A percentile compares a stretch with the other conserved stretches of the same genome.
These are phyloP conservation scores for Aspergillus conjunctus DNA, from an alignment of 495 filamentous ascomycete genomes.

Conservation along the genomic window DNA sequence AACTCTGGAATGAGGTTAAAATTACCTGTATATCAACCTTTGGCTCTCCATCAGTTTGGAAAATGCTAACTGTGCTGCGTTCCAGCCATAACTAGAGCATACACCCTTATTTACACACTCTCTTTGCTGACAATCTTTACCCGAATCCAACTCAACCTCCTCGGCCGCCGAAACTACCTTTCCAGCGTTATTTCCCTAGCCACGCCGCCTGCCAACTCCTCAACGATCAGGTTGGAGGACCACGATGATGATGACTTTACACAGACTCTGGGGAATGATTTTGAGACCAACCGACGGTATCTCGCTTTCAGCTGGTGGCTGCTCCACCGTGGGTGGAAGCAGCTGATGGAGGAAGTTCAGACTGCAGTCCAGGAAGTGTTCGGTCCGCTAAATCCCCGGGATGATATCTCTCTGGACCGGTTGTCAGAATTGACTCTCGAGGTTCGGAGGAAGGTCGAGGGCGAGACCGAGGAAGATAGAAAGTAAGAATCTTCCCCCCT, in stretches of 20 bases:
- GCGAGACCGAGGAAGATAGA: constrained; percentile 63
- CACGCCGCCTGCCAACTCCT: constrained; percentile 56
- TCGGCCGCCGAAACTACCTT: constrained; percentile 91
- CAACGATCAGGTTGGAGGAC: constrained; percentile 84
- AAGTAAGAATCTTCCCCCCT: constrained; percentile 44
- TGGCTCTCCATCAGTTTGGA: background rate
- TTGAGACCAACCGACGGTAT: constrained; percentile 91
- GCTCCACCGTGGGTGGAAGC: constrained; percentile 84
- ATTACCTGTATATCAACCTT: constrained; percentile 73
- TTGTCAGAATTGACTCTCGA: constrained; percentile 77
- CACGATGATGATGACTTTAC: constrained; percentile 78
- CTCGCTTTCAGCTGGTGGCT: constrained; percentile 98
- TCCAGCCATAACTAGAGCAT: constrained; percentile 82
- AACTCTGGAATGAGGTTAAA: constrained; percentile 97
- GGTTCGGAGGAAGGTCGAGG: constrained; percentile 83
- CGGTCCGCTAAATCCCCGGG: constrained; percentile 79
- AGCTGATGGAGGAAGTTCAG: constrained; percentile 76
- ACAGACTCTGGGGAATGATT: constrained; percentile 83
- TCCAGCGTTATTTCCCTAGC: constrained; percentile 91
- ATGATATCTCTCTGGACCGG: constrained; percentile 76
- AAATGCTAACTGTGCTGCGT: background rate
- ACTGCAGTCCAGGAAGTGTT: constrained; percentile 82
- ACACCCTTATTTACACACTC: constrained; percentile 89
- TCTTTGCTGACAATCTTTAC: constrained; percentile 89
- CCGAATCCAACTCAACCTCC: constrained; percentile 93